These are phyloP conservation scores for Tulasnella sp. DNA, from an alignment of 768 basidiomycete genomes.

Conservation along the genomic window DNA sequence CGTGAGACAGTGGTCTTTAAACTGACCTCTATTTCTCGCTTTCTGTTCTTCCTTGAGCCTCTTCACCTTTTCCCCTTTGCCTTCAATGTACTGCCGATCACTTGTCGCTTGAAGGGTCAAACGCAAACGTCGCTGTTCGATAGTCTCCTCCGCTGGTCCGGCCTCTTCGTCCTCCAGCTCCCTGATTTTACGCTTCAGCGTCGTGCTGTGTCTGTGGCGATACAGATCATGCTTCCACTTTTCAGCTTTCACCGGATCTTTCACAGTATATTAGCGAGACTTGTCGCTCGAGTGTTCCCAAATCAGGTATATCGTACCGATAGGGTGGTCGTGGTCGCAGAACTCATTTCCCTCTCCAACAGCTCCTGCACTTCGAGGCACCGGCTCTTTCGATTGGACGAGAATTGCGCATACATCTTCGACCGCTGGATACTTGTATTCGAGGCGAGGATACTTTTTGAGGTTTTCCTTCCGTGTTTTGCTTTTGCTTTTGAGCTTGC, in stretches of 20 bases:
- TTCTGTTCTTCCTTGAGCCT: neutral
- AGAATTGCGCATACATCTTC: neutral
- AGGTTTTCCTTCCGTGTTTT: no score
- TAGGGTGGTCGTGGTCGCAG: neutral
- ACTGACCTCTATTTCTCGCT: neutral
- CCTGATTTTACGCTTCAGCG: neutral
- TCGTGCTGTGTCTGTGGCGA: neutral
- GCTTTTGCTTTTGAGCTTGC: no score
- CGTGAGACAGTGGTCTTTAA: neutral
- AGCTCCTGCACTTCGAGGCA: neutral
- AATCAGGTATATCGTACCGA: neutral
- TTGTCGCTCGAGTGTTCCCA: neutral
- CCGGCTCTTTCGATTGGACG: neutral
- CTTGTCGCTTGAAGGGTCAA: neutral
- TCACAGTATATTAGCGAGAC: neutral
- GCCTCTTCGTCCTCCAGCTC: neutral
- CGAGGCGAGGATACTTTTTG: neutral
- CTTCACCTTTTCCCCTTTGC: neutral
- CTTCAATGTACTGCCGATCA: neutral
- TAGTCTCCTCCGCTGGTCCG: neutral
- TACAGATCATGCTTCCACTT: neutral
- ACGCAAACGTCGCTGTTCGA: neutral
- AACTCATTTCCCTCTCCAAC: neutral
- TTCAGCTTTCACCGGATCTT: neutral
- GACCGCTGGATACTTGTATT: neutral